Evolutionary conservation across 2,329 filamentous ascomycete species (phyloP).

Genomic region (Paradendryphiella salina): DNA sequence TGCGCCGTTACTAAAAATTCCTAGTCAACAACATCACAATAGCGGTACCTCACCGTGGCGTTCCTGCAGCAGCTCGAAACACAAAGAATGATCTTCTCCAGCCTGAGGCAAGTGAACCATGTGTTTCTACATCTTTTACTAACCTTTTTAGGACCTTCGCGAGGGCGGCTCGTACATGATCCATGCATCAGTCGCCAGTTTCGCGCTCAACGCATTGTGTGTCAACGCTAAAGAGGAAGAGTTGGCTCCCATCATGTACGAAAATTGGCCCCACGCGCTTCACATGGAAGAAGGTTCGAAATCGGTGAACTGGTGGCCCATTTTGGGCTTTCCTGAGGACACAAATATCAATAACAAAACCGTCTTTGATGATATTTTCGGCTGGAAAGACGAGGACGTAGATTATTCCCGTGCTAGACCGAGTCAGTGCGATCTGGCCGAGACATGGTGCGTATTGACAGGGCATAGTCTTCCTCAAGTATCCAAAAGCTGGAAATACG

Average conservation of each 20-base stretch:
- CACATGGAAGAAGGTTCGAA: constrained; percentile 7
- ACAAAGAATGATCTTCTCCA: constrained; percentile 5
- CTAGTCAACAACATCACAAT: constrained; percentile 14
- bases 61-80: constrained; percentile 10
- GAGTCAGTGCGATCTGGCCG: not conserved
- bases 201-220: constrained; percentile 7
- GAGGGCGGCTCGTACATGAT: constrained; percentile 9
- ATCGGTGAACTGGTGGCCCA: constrained; percentile 9
- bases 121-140: not conserved
- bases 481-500: constrained; percentile 9
- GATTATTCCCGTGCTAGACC: constrained; percentile 9
- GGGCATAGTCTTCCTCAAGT: constrained; percentile 7
- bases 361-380: constrained; percentile 8
- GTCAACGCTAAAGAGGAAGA: constrained; percentile 10
- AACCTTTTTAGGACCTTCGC: not conserved
- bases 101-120: not conserved
- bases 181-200: constrained; percentile 8
- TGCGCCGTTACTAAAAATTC: not conserved
- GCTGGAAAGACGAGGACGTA: constrained; percentile 6
- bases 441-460: not conserved
- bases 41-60: constrained; percentile 8
- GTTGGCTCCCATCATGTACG: constrained; percentile 8
- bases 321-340: constrained; percentile 3
- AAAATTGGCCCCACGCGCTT: constrained; percentile 7
- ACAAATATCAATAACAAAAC: constrained; percentile 12